Conservation (phyloP, 2,329 filamentous ascomycete species). For the Ophiostoma tasmaniense region DNA sequence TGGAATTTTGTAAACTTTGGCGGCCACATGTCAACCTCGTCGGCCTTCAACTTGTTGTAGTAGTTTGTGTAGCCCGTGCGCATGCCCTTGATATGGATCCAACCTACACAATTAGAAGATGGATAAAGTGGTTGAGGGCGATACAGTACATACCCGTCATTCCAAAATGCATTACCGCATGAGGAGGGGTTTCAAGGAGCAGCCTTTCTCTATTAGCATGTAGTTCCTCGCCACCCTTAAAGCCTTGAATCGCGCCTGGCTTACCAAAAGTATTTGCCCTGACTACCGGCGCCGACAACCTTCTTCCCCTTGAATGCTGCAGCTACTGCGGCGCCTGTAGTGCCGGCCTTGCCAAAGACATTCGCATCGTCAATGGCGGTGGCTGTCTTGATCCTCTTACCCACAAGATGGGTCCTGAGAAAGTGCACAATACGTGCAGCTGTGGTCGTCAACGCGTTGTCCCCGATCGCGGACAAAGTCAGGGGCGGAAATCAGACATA, state of each 20-base stretch:
- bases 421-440: constrained; percentile 73
- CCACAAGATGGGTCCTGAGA: constrained; percentile 73
- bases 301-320: constrained; percentile 67
- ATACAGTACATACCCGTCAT: constrained; percentile 47
- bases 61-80: constrained; percentile 72
- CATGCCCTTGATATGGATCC: constrained; percentile 78
- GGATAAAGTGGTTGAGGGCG: not conserved
- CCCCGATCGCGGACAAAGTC: not conserved
- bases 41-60: constrained; percentile 61
- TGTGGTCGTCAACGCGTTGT: not conserved
- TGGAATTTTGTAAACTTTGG: constrained; percentile 86
- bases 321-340: constrained; percentile 65
- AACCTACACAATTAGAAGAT: constrained; percentile 30
- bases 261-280: constrained; percentile 95
- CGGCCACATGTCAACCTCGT: constrained; percentile 63
- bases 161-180: constrained; percentile 83
- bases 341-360: constrained; percentile 86
- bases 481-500: not conserved
- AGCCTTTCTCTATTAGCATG: constrained; percentile 23
- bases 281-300: constrained; percentile 59
- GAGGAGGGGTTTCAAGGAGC: constrained; percentile 66
- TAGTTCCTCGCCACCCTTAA: not conserved
- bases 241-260: constrained; percentile 14
- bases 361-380: constrained; percentile 69
- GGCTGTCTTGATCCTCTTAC: constrained; percentile 65